Evolutionary conservation across 306 rosid species (phyloP), one percentile per base, ranked within the genome.

Genomic region (Vigna trinervia): DNA sequence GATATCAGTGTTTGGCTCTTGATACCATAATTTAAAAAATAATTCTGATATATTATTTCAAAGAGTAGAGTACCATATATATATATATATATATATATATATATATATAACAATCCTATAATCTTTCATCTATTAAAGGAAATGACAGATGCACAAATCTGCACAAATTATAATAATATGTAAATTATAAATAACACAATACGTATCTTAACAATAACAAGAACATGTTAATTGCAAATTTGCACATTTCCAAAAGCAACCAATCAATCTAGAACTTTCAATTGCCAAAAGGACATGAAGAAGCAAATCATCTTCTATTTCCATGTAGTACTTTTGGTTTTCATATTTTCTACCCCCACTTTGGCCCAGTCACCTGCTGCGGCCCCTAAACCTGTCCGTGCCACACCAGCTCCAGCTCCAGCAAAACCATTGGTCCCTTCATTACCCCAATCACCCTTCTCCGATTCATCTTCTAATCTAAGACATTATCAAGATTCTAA

Each of bases 401-500:
- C 64, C 50, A 1, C 54, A 48, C 76, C 79, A 48, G 82, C 85
- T 32, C 41, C 81, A 45, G 82, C 67, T 3, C 88, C 85, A 9
- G 47, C 75, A 12, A 81, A 81, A 38, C 85, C 88, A 52, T 26
- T 81, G 62, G 87, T 84, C 56, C 80, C 87, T 0, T 22, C 83
- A 34, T 41, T 78, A 23, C 81, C 88, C 6, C 86, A 78, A 50
- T 60, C 83, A 30, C 86, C 86, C 1, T 6, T 23, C 0, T 52
- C 88, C 0, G 88, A 84, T 17, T 12, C 84, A 1, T 68, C 85
- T 17, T 77, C 93, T 5, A 76, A 82, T 6, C 82, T 17, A 48
- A 22, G 90, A 89, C 76, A 75, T 89, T 50, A 64, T 85, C 71
- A 87, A 86, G 67, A 89, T 91, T 26, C 81, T 91, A 1, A 84